These are phyloP conservation scores for Beauveria sp. DNA, from an alignment of 2,329 filamentous ascomycete species.

Conservation along the genomic window DNA sequence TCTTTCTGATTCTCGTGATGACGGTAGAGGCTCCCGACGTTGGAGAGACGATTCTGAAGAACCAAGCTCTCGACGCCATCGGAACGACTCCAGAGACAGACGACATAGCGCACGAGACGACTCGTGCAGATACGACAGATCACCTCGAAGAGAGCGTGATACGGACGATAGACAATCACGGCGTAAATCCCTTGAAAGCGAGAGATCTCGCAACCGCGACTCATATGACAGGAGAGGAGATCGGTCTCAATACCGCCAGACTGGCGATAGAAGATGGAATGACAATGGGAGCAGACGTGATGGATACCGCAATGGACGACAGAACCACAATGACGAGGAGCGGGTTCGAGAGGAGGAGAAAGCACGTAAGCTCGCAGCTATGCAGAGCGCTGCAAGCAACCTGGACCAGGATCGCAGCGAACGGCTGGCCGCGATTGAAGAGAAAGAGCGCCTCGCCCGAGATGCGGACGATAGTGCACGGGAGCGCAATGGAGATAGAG, in stretches of 20 bases:
- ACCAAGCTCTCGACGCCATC: constrained; percentile 14
- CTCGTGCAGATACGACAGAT: constrained; percentile 12
- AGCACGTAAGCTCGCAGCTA: constrained; percentile 61
- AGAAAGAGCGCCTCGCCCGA: constrained; percentile 54
- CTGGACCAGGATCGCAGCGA: constrained; percentile 63
- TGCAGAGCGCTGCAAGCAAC: constrained; percentile 63
- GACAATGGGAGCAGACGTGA: background rate
- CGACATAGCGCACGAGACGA: constrained; percentile 14
- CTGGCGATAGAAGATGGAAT: background rate
- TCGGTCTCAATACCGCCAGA: background rate
- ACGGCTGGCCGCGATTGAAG: constrained; percentile 58
- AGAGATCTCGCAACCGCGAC: background rate
- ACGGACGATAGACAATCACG: constrained; percentile 5
- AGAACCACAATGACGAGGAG: constrained; percentile 17
- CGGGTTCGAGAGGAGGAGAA: constrained; percentile 44
- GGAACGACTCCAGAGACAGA: constrained; percentile 15
- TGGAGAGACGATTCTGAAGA: constrained; percentile 21
- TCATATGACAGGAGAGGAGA: constrained; percentile 8
- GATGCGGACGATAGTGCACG: constrained; percentile 61
- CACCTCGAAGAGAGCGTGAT: constrained; percentile 12
- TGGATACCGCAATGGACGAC: constrained; percentile 12
- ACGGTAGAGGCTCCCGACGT: constrained; percentile 14
- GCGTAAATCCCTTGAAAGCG: background rate
- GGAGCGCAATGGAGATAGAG: constrained; percentile 54
- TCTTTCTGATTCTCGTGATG: constrained; percentile 22